Base-by-base conservation (phyloP, 495 filamentous ascomycete species). In the Podospora conica region DNA sequence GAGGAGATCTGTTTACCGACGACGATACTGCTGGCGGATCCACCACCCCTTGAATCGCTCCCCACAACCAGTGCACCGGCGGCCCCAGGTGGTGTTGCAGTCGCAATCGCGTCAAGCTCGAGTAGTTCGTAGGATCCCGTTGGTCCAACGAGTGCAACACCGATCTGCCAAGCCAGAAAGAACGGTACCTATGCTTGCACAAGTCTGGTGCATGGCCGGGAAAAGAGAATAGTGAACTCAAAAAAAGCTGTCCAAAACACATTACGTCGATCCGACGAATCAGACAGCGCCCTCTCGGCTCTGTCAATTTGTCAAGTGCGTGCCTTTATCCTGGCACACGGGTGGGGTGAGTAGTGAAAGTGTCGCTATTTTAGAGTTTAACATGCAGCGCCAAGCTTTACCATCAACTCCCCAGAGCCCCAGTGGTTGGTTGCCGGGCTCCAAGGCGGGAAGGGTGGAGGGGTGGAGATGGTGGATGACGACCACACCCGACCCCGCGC, bases 341-440 rank as follows among this genome's bases (percentile, higher is more conserved):
- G 40, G 40, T 48, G 40, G 40, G 40, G 40, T 48, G 40, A 7
- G 3, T 25, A 57, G 55, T 11, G 15, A 7, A 24, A 25, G 21
- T 7, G 21, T 57, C 21, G 11, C 24, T 29, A 58, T 58, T 65
- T 59, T 65, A 65, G 56, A 65, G 56, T 53, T 65, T 48, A 56
- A 28, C 18, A 27, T 63, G 61, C 55, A 64, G 55, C 18, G 61
- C 61, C 56, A 64, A 64, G 55, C 61, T 64, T 66, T 66, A 53
- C 64, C 57, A 23, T 60, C 56, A 61, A 48, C 40, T 61, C 29
- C 31, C 22, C 27, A 61, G 24, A 40, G 27, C 28, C 29, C 33
- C 29, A 40, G 25, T 40, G n/a, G 29, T 40, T 21, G 23, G 33
- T 28, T n/a, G 33, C n/a, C 29, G 18, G 21, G 29, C 18, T 21